Evolutionary conservation across 2,329 filamentous ascomycete species (phyloP), one percentile per base, ranked within the genome.

Genomic region (Ophiostoma montium): DNA sequence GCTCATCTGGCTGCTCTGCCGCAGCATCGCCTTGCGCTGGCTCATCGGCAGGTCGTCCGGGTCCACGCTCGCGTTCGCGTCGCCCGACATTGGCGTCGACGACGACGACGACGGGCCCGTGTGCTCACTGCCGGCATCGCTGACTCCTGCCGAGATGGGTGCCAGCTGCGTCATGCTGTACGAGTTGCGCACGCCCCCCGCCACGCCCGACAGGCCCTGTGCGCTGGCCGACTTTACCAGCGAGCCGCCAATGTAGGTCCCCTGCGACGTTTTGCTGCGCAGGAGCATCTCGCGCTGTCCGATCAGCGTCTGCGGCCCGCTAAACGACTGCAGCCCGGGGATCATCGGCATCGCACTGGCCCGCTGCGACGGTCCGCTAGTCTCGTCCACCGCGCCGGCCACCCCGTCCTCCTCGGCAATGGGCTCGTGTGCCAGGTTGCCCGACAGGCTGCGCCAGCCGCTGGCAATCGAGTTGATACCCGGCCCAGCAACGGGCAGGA

Each of bases 11-110:
- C 69, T 73, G 54, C 61, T 70, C 38, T 75, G 72, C 31, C 75
- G 76, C 49, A 84, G 76, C 27, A 84, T 62, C 42, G 75, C 66
- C 49, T 73, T 74, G 39, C 84, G 79, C 57, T 84, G 76, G 38
- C 78, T 82, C 16, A 92, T 70, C 0, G 85, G 81, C 55, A 90
- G 70, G 50, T 88, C 76, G 52, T 89, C 85, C 1, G 72, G 67
- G 55, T 77, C 74, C 16, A 67, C 59, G 18, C 60, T 2, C 51
- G 27, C 21, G 33, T 27, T 2, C 51, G 27, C 21, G 33, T 27
- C n/a, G 31, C 15, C 16, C 39, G 44, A 50, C 15, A 4, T 18
- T 45, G 43, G 16, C 19, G 30, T 21, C 38, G 47, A 38, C 33
- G 30, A 39, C 38, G 7, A 16, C 32, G 35, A 45, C 30, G 36